Evolutionary conservation across 192 early-diverging fungal species (phyloP).

Genomic region (Umbelopsis vinacea): DNA sequence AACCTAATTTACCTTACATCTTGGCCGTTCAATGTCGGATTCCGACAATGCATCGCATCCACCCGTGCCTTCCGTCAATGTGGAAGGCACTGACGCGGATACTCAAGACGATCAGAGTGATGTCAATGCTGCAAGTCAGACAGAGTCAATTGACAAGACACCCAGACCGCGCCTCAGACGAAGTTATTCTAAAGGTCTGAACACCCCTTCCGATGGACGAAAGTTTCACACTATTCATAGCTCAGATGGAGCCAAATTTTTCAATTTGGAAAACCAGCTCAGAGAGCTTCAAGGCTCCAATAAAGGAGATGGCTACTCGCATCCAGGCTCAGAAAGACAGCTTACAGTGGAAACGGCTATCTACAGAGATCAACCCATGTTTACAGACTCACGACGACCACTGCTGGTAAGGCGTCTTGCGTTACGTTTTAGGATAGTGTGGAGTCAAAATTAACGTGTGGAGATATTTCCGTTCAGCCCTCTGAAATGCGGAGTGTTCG

Average conservation of each 20-base stretch:
- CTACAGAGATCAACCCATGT: constrained; percentile 28
- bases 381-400: constrained; percentile 13
- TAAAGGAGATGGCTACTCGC: constrained; percentile 2
- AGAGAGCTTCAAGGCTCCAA: constrained; percentile 8
- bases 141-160: not conserved
- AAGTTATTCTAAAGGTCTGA: constrained; percentile 8
- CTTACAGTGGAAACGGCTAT: constrained; percentile 34
- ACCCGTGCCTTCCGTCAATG: not conserved
- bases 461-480: constrained; percentile 10
- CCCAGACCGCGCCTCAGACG: constrained; percentile 5
- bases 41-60: constrained; percentile 16
- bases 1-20: not conserved
- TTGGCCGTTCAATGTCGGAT: not conserved
- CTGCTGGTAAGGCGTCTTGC: not conserved
- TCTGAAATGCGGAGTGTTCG: constrained; percentile 30
- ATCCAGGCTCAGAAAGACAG: constrained; percentile 21
- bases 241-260: constrained; percentile 25
- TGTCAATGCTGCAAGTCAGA: constrained; percentile 13
- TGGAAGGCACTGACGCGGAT: constrained; percentile 7
- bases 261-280: constrained; percentile 19
- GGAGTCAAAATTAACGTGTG: no score
- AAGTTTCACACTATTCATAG: constrained; percentile 25
- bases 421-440: no score
- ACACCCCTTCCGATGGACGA: constrained; percentile 4
- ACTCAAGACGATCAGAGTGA: constrained; percentile 14